phyloP scores from a whole-genome alignment of 2,329 filamentous ascomycete genomes.

The Chaetoscypha palmicola region DNA sequence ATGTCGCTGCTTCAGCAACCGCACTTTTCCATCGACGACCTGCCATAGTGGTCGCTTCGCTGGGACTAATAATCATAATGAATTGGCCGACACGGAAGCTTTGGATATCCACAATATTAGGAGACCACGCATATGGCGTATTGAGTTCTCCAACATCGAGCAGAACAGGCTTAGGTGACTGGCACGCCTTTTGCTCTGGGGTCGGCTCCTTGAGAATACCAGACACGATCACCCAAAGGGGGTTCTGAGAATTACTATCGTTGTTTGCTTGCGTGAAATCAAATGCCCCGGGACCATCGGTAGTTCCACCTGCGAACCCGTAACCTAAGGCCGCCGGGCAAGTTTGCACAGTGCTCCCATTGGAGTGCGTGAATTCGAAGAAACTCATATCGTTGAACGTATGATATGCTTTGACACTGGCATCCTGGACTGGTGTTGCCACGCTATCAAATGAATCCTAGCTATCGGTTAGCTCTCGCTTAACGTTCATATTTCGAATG shows the following conservation, averaged over 20 bases:
- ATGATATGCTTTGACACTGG: slow-evolving; percentile 72
- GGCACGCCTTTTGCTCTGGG: slow-evolving; percentile 40
- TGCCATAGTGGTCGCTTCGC: slow-evolving; percentile 88
- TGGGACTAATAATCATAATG: slow-evolving; percentile 73
- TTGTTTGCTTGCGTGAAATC: slow-evolving; percentile 86
- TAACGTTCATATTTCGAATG: background rate
- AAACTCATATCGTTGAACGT: slow-evolving; percentile 77
- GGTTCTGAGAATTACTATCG: slow-evolving; percentile 53
- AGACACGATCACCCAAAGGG: slow-evolving; percentile 69
- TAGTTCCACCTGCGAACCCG: slow-evolving; percentile 86
- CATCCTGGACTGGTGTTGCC: slow-evolving; percentile 46
- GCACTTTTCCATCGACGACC: slow-evolving; percentile 78
- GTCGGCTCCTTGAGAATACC: slow-evolving; percentile 62
- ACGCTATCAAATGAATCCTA: slow-evolving; percentile 26
- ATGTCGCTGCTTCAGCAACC: slow-evolving; percentile 34
- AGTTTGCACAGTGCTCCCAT: slow-evolving; percentile 63
- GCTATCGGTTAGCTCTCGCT: background rate
- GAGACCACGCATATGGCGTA: slow-evolving; percentile 75
- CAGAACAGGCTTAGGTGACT: slow-evolving; percentile 77
- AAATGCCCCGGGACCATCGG: slow-evolving; percentile 82
- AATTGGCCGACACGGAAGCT: slow-evolving; percentile 77
- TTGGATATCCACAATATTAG: slow-evolving; percentile 87
- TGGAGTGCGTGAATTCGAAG: slow-evolving; percentile 65
- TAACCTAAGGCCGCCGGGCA: slow-evolving; percentile 85
- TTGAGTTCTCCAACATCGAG: slow-evolving; percentile 76